phyloP scores from a whole-genome alignment of 192 early-diverging fungal genomes.

The Backusella luteola region DNA sequence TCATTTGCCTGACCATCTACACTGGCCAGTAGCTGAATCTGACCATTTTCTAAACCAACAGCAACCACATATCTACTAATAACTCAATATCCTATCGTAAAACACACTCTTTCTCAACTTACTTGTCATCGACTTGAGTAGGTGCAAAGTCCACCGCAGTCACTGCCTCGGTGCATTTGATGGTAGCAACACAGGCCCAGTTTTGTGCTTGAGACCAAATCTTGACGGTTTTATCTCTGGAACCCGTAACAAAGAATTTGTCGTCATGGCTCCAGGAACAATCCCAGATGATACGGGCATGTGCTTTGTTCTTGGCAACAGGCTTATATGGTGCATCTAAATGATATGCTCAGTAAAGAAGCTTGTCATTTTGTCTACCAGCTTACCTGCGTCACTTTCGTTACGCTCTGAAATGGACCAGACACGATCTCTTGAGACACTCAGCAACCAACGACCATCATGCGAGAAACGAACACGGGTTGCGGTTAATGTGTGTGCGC shows the following conservation, averaged over 20 bases:
- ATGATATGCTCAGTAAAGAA: not conserved
- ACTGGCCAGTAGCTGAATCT: constrained; percentile 57
- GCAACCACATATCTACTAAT: constrained; percentile 66
- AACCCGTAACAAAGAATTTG: constrained; percentile 82
- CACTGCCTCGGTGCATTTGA: constrained; percentile 79
- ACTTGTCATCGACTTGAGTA: constrained; percentile 28
- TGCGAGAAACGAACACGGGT: constrained; percentile 82
- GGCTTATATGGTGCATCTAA: constrained; percentile 55
- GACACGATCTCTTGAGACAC: constrained; percentile 83
- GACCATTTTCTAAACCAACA: constrained; percentile 81
- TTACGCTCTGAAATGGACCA: constrained; percentile 79
- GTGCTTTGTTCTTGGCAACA: constrained; percentile 66
- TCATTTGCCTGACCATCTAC: constrained; percentile 10
- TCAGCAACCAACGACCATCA: constrained; percentile 66
- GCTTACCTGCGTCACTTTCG: constrained; percentile 35
- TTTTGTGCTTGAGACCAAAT: constrained; percentile 58
- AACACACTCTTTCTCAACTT: not conserved
- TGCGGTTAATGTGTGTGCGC: constrained; percentile 79
- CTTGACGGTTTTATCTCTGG: constrained; percentile 90
- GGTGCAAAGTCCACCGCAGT: constrained; percentile 85
- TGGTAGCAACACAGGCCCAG: constrained; percentile 51
- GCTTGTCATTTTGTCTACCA: not conserved
- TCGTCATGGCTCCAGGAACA: constrained; percentile 80
- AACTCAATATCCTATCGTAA: not conserved
- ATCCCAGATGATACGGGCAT: constrained; percentile 94